Evolutionary conservation across 257 asterid species (phyloP), one percentile per base, ranked within the genome.

Genomic region (Penstemon barbatus): DNA sequence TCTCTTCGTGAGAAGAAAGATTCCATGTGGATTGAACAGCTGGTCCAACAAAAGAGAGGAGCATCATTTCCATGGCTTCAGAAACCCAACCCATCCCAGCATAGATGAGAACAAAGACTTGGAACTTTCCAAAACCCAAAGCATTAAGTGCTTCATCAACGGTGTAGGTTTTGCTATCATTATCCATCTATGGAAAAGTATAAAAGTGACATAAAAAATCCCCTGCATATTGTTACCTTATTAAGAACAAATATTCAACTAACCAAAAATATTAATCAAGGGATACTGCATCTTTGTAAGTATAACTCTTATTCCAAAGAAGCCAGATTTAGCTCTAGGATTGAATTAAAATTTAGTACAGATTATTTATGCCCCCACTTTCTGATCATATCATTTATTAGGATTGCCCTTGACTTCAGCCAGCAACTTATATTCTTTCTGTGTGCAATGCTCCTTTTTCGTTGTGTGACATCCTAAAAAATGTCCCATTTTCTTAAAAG

Each of bases 11-110:
- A 61, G 97, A 76, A 69, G 95, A 85, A 69, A 90, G 87, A 54
- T 69, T 78, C 95, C 97, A 90, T 12, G 68, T 82, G 59, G 93
- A 82, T 67, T 82, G 89, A 13, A 90, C 89, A 58, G 95, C 91
- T 71, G 93, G 78, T 70, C 97, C 97, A 66, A 87, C 84, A 61
- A 87, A 76, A 55, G 95, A 81, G 46, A 90, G 91, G 65, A 87
- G 86, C 95, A 87, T 85, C 92, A 90, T 90, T 82, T 90, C 97
- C 89, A 90, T 84, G 70, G 95, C 91, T 74, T 90, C 97, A 42
- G 93, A 84, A 74, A 84, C 65, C 89, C 85, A 80, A 13, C 95
- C 95, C 82, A 85, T 80, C 68, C 97, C 95, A n/a, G 97, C 97
- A 53, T 82, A 89, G 54, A 82, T 40, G 13, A 89, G 87, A 63